Conservation (phyloP, 257 asterid genomes). For the Orobanche coerulescens region DNA sequence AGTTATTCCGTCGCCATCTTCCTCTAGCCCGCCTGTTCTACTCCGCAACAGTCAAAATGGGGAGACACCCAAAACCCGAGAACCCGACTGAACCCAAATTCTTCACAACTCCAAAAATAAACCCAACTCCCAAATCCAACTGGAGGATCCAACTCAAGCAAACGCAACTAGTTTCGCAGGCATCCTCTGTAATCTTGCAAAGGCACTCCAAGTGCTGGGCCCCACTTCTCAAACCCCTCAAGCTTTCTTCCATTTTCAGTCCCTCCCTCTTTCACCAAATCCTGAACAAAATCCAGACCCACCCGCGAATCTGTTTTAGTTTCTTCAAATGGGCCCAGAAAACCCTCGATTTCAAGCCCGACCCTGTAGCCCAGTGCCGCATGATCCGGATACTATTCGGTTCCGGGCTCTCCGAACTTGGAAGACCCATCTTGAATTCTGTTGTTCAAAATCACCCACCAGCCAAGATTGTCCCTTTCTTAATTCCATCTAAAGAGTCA, state of each 20-base stretch:
- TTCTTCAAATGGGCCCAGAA: conserved; percentile 67
- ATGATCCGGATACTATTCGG: conserved; percentile 41
- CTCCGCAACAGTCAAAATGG: conserved; percentile 21
- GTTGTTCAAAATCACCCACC: conserved; percentile 44
- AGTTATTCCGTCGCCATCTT: too few relatives aligned
- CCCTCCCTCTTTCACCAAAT: conserved; percentile 54
- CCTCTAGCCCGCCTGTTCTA: neutral
- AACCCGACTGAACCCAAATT: conserved; percentile 18
- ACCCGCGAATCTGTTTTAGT: conserved; percentile 43
- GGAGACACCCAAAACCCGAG: conserved; percentile 8
- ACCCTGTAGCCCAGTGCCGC: conserved; percentile 38
- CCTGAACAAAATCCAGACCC: conserved; percentile 38
- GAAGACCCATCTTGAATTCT: conserved; percentile 47
- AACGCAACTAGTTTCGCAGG: conserved; percentile 49
- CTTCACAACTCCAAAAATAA: conserved; percentile 25
- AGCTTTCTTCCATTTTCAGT: conserved; percentile 37
- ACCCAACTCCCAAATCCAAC: conserved; percentile 23
- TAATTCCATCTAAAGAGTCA: conserved; percentile 31
- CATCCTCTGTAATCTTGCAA: conserved; percentile 56
- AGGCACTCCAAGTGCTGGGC: conserved; percentile 59
- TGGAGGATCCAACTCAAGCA: conserved; percentile 59
- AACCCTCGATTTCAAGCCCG: conserved; percentile 55
- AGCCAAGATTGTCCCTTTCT: conserved; percentile 34
- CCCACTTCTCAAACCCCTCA: conserved; percentile 52
- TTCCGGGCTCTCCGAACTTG: conserved; percentile 38